These are phyloP conservation scores for Hysterium pulicare DNA, from an alignment of 2,329 filamentous ascomycete species.

Conservation along the genomic window DNA sequence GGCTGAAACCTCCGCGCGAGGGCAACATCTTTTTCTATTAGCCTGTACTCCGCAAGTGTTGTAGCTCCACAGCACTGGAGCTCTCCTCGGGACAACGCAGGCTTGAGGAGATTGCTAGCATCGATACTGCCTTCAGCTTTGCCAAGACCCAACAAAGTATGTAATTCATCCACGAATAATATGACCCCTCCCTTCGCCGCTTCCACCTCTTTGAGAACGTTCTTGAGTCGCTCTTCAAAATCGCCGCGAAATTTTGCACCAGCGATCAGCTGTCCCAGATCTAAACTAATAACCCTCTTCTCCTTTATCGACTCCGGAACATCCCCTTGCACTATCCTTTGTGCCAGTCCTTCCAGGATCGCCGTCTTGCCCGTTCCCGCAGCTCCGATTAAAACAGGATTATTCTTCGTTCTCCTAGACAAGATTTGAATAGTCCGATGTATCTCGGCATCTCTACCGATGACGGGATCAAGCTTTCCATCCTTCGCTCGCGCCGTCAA, in stretches of 20 bases:
- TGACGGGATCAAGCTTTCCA: slow-evolving; percentile 93
- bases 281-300: slow-evolving; percentile 81
- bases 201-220: slow-evolving; percentile 85
- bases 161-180: slow-evolving; percentile 91
- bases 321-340: slow-evolving; percentile 86
- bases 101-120: slow-evolving; percentile 91
- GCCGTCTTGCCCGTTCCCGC: slow-evolving; percentile 94
- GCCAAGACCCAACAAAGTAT: slow-evolving; percentile 84
- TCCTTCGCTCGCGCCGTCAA: slow-evolving; percentile 79
- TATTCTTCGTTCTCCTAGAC: slow-evolving; percentile 91
- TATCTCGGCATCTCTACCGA: slow-evolving; percentile 87
- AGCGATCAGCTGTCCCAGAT: slow-evolving; percentile 88
- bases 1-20: slow-evolving; percentile 91
- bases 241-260: slow-evolving; percentile 95
- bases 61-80: slow-evolving; percentile 95
- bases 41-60: slow-evolving; percentile 84
- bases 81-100: slow-evolving; percentile 86
- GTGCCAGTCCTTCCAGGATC: slow-evolving; percentile 83
- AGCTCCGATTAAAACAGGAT: slow-evolving; percentile 87
- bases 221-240: slow-evolving; percentile 91
- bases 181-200: slow-evolving; percentile 87
- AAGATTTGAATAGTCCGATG: slow-evolving; percentile 92
- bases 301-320: slow-evolving; percentile 96
- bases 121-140: slow-evolving; percentile 97
- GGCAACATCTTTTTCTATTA: slow-evolving; percentile 94